Evolutionary conservation across 139 green algal species (phyloP).

Genomic region (Coelastrella sp.): DNA sequence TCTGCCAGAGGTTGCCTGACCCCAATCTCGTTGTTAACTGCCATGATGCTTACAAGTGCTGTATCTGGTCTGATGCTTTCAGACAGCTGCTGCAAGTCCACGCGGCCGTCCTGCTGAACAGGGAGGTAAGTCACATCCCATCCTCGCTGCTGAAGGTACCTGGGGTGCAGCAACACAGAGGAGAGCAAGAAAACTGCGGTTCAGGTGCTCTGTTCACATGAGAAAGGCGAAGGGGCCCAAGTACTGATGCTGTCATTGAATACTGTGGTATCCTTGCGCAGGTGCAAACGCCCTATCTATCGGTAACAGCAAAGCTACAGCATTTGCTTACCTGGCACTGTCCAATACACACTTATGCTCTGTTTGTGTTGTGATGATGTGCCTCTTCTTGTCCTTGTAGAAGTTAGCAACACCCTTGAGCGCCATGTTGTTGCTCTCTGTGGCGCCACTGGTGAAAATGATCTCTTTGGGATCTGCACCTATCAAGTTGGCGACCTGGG

Average conservation of each 20-base stretch:
- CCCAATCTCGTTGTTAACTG: constrained; percentile 99
- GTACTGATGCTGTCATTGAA: no score
- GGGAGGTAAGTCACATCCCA: constrained; percentile 97
- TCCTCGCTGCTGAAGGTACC: constrained; percentile 90
- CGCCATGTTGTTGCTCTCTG: constrained; percentile 98
- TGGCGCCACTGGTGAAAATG: constrained; percentile 98
- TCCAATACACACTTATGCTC: constrained; percentile 99
- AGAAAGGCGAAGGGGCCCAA: no score
- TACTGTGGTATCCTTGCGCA: no score
- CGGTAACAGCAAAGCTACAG: not conserved
- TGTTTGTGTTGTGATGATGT: constrained; percentile 97
- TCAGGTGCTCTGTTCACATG: no score
- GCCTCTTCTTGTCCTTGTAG: constrained; percentile 94
- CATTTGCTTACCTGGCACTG: constrained; percentile 72
- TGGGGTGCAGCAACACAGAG: constrained; percentile 20
- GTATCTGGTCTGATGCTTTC: constrained; percentile 90
- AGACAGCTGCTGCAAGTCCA: constrained; percentile 87
- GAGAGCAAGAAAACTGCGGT: no score
- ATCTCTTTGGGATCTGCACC: constrained; percentile 97
- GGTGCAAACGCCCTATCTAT: no score
- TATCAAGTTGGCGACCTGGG: constrained; percentile 89
- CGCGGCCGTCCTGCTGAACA: constrained; percentile 87
- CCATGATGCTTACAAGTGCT: constrained; percentile 94
- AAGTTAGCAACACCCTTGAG: constrained; percentile 97
- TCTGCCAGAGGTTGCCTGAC: constrained; percentile 92